Evolutionary conservation across 192 early-diverging fungal genomes (phyloP).

Genomic region (Linnemannia schmuckeri): DNA sequence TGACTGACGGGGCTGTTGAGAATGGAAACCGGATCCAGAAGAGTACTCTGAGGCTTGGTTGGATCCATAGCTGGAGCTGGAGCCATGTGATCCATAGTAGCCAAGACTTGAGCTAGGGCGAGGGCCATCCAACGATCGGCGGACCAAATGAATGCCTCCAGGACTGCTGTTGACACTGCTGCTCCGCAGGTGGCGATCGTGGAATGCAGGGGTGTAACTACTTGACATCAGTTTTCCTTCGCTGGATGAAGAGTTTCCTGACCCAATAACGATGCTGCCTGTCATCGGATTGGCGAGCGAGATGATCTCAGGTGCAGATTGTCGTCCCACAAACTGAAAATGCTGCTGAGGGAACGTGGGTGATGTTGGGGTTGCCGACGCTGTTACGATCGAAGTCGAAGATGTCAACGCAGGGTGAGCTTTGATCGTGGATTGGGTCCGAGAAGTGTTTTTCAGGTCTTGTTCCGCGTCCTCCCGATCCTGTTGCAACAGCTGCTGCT

Average conservation of each 20-base stretch:
- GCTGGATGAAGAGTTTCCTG: neutral
- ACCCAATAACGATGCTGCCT: slow-evolving; percentile 19
- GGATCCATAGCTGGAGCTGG: slow-evolving; percentile 7
- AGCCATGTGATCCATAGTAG: slow-evolving; percentile 12
- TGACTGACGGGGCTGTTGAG: neutral
- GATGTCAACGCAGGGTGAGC: neutral
- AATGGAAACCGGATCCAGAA: neutral
- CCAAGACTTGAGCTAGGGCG: slow-evolving; percentile 18
- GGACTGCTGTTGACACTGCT: slow-evolving; percentile 1
- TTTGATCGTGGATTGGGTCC: neutral
- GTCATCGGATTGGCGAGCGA: slow-evolving; percentile 26
- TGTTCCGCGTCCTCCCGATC: neutral
- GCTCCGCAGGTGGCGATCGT: neutral
- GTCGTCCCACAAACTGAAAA: slow-evolving; percentile 12
- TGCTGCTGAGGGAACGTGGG: neutral
- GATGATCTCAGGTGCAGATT: slow-evolving; percentile 30
- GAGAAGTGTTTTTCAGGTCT: neutral
- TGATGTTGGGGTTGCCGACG: neutral
- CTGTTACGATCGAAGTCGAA: neutral
- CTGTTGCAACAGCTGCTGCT: neutral
- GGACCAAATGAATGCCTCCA: neutral
- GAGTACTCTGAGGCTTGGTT: neutral
- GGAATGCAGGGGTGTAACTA: neutral
- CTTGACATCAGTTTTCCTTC: slow-evolving; percentile 5
- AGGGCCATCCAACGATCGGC: slow-evolving; percentile 18